Base-by-base conservation (phyloP, 2,329 filamentous ascomycete genomes). In the Rhinocladiella similis region DNA sequence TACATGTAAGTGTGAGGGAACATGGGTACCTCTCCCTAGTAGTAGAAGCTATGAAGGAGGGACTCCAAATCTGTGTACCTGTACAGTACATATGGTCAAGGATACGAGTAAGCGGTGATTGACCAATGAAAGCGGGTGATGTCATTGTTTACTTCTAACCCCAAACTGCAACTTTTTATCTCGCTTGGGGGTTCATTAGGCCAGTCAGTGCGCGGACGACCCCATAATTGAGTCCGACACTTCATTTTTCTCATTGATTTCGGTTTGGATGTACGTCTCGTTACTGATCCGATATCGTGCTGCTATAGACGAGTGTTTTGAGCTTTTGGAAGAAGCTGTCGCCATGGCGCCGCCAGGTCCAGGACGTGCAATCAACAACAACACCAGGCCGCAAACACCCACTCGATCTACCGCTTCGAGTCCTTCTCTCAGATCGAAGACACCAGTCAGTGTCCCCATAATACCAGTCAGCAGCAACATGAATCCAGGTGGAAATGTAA, bases 361-460 rank as follows among this genome's bases (percentile, higher is more conserved):
- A 13, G 51, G 58, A 27, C 39, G 62, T n/a, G 38, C 55, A 27
- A 45, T 58, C 48, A 45, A 54, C 46, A 45, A 54, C 46, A 50
- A 62, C 53, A 46, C 42, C 42, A 56, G 54, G 36, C 42, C 59
- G 19, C 49, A 58, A 16, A 59, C 62, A 16, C 56, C 75, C 41
- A 72, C 83, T 57, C 78, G 75, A 67, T 91, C 89, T 18, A 87
- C 84, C 53, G 89, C 89, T 47, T 92, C 89, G 53, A 92, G 88
- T 56, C 89, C 89, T 35, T 91, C 89, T 22, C 76, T 93, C 66
- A 83, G 89, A 59, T 88, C 88, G 38, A 83, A 85, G 69, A 87
- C 90, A 75, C 83, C 83, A 49, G 83, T 82, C n/a, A 73, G 85
- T 38, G 80, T 84, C 22, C 72, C 81, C 16, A 52, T 67, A 57